Evolutionary conservation across 495 filamentous ascomycete species (phyloP).

Genomic region (Terfezia boudieri): DNA sequence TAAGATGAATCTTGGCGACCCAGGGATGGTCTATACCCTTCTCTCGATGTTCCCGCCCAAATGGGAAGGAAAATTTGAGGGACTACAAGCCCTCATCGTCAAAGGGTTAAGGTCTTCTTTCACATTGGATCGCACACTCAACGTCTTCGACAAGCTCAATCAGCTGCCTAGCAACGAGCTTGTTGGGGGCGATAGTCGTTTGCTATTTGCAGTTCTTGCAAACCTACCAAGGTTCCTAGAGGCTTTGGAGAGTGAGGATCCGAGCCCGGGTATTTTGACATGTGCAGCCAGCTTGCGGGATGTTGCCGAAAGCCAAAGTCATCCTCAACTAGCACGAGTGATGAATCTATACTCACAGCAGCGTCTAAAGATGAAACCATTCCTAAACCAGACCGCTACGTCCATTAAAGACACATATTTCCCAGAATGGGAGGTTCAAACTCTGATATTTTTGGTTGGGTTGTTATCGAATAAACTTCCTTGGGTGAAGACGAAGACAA

Average conservation of each 20-base stretch:
- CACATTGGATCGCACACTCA: slow-evolving; percentile 54
- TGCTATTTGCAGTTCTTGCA: slow-evolving; percentile 65
- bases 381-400: slow-evolving; percentile 48
- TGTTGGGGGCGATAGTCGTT: slow-evolving; percentile 55
- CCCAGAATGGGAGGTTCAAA: slow-evolving; percentile 59
- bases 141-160: slow-evolving; percentile 53
- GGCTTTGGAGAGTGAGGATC: slow-evolving; percentile 43
- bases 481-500: slow-evolving; percentile 80
- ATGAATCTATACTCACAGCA: slow-evolving; percentile 50
- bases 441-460: slow-evolving; percentile 76
- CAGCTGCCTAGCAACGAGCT: slow-evolving; percentile 58
- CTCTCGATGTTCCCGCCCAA: slow-evolving; percentile 56
- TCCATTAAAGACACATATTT: slow-evolving; percentile 63
- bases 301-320: slow-evolving; percentile 34
- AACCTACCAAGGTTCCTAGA: slow-evolving; percentile 78
- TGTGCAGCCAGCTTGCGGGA: slow-evolving; percentile 46
- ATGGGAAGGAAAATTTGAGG: slow-evolving; percentile 81
- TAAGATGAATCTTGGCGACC: slow-evolving; percentile 59
- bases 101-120: slow-evolving; percentile 78
- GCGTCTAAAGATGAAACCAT: slow-evolving; percentile 43
- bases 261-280: slow-evolving; percentile 31
- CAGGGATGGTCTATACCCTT: slow-evolving; percentile 41
- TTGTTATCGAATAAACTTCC: slow-evolving; percentile 66
- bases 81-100: slow-evolving; percentile 63
- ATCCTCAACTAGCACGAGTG: slow-evolving; percentile 29